Base-by-base conservation (phyloP, 805 yeast species). In the Candida awuae region DNA sequence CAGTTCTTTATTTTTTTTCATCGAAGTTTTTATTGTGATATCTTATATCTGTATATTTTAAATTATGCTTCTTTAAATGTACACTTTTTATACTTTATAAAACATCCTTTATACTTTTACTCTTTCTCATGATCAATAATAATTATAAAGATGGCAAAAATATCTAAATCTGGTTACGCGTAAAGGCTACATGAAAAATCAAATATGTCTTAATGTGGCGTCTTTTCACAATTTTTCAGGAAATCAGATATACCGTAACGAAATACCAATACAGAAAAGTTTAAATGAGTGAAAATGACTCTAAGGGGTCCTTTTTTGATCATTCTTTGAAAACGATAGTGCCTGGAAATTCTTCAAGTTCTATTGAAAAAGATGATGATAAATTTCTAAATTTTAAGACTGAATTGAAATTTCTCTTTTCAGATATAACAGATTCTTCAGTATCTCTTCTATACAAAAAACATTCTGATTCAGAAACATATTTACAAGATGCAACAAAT, bases 401-500 rank as follows among this genome's bases (percentile, higher is more conserved):
- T 1, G 55, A 61, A 34, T 44, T 68, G 17, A 51, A 44, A 29
- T 62, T 59, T 3, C 57, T 68, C 29, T 56, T 67, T 13, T 63
- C 66, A 0, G 59, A 51, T 8, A 55, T 69, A 2, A 34, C 54
- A 8, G 45, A 47, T 1, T 13, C 35, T 0, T 41, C 50, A 4
- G 45, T 61, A 2, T 38, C 41, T 6, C 27, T 37, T 13, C 46
- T 68, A 10, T 61, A 45, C 35, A 44, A 48, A 2, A 56, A 53
- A 39, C 63, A 55, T 42, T 46, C 49, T n/a, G 37, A 45, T 13
- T 34, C 48, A 0, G 49, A 47, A 1, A 55, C 58, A n/a, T 50
- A 58, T 3, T 49, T 68, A 3, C 44, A 63, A 10, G 49, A 50
- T n/a, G 70, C 75, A 1, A 59, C 66, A 2, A 61, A 65, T 39